Base-by-base conservation (phyloP, 768 basidiomycete genomes). In the Rhodocollybia butyracea region DNA sequence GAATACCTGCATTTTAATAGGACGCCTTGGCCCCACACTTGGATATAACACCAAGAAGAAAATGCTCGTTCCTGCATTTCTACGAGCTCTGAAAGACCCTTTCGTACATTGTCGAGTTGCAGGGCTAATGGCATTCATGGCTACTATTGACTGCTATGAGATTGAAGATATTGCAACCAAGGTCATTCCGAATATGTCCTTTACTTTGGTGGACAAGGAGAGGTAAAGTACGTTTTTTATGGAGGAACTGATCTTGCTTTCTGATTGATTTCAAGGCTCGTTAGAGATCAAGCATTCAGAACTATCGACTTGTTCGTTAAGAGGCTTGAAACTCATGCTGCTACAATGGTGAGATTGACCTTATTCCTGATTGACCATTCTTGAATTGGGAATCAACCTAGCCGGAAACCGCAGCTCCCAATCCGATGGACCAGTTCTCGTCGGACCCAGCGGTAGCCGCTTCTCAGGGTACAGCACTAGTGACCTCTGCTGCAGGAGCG, bases 271-370 rank as follows among this genome's bases (percentile, higher is more conserved):
- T 39, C 21, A 61, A 98, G 96, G 62, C 69, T 92, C 6, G 96
- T 98, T 0, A 83, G 97, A 19, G 95, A 98, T 70, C 96, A 98
- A 64, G 96, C 92, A 2, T 98, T 96, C 78, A 96, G 91, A 69
- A 89, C 94, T 5, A 77, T 96, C 53, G 91, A 92, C 40, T 73
- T 96, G 46, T 94, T 97, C 64, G 75, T 96, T 59, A 91, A 89
- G 68, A 84, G 80, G 59, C 71, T 98, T 27, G 93, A 97, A 64
- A 79, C 74, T 7, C 80, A 97, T 61, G 91, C 88, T 2, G 79
- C 79, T 0, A 78, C 82, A 2, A 90, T 99, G 94, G 95, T 94
- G 51, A n/a, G 78, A 47, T 8, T 27, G 21, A 34, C 11, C n/a
- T 11, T 13, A 13, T 15, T 17, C 24, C 11, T 22, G 30, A 15